Evolutionary conservation across 1,284 basidiomycete species (phyloP).

Genomic region (Afroboletus lepidellus): DNA sequence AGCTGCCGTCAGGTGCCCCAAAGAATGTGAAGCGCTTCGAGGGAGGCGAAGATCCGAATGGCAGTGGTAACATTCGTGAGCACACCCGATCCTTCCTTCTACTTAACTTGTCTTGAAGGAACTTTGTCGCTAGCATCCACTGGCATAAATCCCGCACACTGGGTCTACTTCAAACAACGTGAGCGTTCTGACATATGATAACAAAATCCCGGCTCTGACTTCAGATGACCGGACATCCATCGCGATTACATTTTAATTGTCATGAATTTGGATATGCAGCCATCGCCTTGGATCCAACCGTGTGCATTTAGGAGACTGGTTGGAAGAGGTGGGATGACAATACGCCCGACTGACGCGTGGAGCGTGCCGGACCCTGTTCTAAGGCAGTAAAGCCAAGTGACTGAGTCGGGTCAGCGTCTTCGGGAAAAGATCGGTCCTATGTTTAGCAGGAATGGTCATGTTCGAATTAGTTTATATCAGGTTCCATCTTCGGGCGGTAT

Average conservation of each 20-base stretch:
- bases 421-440: conserved; percentile 1
- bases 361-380: background rate
- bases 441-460: background rate
- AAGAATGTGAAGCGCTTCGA: conserved; percentile 38
- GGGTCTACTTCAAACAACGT: conserved; percentile 45
- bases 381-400: background rate
- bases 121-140: conserved; percentile 33
- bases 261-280: conserved; percentile 16
- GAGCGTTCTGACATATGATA: conserved; percentile 8
- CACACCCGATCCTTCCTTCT: background rate
- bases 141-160: conserved; percentile 42
- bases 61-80: conserved; percentile 43
- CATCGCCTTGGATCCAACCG: conserved; percentile 33
- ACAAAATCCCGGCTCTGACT: background rate
- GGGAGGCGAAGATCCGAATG: conserved; percentile 41
- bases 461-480: conserved; percentile 4
- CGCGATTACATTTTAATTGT: conserved; percentile 2
- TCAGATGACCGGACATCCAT: background rate
- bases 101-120: background rate
- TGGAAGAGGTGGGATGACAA: background rate
- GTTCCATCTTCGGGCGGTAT: background rate
- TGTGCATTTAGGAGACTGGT: conserved; percentile 24
- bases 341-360: background rate
- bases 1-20: conserved; percentile 26
- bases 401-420: background rate